Evolutionary conservation across 371 early-diverging fungal genomes (phyloP), one percentile per base, ranked within the genome.

Genomic region (Rhizopus sp.): DNA sequence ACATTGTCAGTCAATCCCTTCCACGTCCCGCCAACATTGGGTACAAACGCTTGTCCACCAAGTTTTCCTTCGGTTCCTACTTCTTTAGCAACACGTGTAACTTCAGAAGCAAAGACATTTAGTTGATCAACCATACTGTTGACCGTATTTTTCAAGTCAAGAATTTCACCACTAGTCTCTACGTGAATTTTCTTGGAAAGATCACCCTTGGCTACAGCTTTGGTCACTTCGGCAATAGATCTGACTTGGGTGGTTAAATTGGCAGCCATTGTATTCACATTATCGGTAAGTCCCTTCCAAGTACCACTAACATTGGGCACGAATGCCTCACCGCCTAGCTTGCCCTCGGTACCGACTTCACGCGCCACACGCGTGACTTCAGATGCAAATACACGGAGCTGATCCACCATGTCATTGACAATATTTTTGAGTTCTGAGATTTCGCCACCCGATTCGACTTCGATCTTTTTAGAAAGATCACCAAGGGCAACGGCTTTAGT

Each of bases 91-190:
- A 87, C 83, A 34, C 88, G 77, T 0, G 88, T 80, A 3, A 85
- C 86, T 50, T 85, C 83, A 0, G 72, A 60, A 1, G 61, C 54
- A 65, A 71, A 62, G 53, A 73, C 16, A 47, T 64, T 50, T 52
- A 65, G 45, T 38, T 59, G 62, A 23, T 59, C 62, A 51, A 61
- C 61, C 62, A 62, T 47, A 38, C 53, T 60, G 39, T 64, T 62
- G 15, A 58, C 77, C 60, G n/a, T 57, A 31, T 57, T 50, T 31
- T 57, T 60, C n/a, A 58, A 41, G 6, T 52, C 52, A 44, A 84
- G 79, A 78, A 84, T 84, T 67, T 86, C 85, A 31, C 85, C 85
- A 30, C 75, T 66, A 0, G 84, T 80, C 44, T 83, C 80, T 10
- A 84, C 76, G 15, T 80, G 81, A 53, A 86, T 83, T 60, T 52